Percentiles rank a stretch among this genome's conserved stretches.
Evolutionary conservation across 2,329 filamentous ascomycete genomes (phyloP).

Genomic region (Pseudogymnoascus sp.): DNA sequence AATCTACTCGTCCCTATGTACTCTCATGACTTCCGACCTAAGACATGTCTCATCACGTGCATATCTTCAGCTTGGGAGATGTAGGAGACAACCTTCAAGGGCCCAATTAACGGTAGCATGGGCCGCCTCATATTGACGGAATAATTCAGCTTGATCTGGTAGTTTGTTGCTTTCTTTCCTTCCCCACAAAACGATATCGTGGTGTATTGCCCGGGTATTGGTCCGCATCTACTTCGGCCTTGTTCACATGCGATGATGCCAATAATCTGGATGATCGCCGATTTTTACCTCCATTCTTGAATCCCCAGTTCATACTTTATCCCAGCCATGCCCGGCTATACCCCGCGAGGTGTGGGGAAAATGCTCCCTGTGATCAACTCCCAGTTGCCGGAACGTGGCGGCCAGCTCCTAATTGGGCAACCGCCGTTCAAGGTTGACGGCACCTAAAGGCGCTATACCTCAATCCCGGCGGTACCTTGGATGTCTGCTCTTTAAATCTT

Average conservation of each 20-base stretch:
- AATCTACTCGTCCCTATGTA: background rate
- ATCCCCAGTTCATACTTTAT: background rate
- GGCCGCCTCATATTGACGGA: background rate
- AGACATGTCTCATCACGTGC: background rate
- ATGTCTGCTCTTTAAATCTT: background rate
- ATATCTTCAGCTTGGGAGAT: background rate
- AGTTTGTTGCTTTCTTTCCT: background rate
- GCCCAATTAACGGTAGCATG: background rate
- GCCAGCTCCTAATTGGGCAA: background rate
- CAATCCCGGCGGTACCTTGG: background rate
- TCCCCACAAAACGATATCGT: background rate
- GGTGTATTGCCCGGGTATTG: background rate
- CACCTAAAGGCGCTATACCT: background rate
- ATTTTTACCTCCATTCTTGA: background rate
- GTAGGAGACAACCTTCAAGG: background rate
- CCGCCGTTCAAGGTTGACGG: background rate
- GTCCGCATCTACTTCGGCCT: conserved; percentile 8
- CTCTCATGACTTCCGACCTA: background rate
- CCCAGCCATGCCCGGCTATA: background rate
- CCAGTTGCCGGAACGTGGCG: background rate
- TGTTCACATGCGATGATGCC: background rate
- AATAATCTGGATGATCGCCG: background rate
- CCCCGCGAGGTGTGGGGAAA: background rate
- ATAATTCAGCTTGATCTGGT: background rate
- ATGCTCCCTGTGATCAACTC: conserved; percentile 1